Percentiles rank a stretch among this genome's conserved stretches.
These are phyloP conservation scores for Paramecium sexaurelia DNA, from an alignment of 73 alveolate species.

Conservation along the genomic window DNA sequence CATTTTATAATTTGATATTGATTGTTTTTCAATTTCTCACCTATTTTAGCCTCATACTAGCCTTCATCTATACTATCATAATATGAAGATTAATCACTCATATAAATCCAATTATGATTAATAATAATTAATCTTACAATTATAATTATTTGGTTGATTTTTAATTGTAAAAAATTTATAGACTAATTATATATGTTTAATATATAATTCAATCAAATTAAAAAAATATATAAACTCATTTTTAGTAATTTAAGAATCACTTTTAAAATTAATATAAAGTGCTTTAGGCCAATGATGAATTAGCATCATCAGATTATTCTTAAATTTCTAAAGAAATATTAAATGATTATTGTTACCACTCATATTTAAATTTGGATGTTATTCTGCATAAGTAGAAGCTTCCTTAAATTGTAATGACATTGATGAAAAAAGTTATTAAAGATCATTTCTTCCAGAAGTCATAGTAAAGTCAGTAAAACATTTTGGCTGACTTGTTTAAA, in stretches of 20 bases:
- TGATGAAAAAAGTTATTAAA: neutral
- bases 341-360: neutral
- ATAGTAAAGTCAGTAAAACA: conserved; percentile 12
- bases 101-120: neutral
- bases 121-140: neutral
- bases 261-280: conserved; percentile 6
- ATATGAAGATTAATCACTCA: neutral
- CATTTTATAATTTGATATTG: neutral
- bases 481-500: neutral
- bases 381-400: neutral
- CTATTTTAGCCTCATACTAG: conserved; percentile 8
- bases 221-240: neutral
- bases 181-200: too few species aligned
- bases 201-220: too few species aligned
- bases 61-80: neutral
- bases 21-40: neutral
- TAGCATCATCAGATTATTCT: conserved; percentile 32
- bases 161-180: neutral
- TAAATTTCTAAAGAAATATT: neutral
- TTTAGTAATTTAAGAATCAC: neutral
- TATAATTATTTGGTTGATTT: neutral
- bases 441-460: neutral
- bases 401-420: neutral
- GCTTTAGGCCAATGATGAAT: neutral
- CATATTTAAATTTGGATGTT: neutral